Percentiles rank a stretch among this genome's conserved stretches.
Evolutionary conservation across 2,329 filamentous ascomycete species (phyloP).

Genomic region (Mycosphaerelloides madeirae): DNA sequence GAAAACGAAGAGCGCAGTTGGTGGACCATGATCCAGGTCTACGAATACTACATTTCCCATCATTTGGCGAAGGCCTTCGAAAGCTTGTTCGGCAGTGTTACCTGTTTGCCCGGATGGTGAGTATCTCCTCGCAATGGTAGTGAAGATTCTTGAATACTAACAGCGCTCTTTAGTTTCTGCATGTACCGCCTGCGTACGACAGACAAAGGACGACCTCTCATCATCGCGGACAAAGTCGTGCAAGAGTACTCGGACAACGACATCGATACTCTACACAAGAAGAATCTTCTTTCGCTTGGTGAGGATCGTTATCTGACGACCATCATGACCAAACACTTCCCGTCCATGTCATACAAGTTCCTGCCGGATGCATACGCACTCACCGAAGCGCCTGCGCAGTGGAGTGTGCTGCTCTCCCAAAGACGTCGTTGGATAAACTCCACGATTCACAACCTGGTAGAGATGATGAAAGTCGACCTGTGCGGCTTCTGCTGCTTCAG

Average conservation of each 20-base stretch:
- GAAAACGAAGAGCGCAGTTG: constrained; percentile 91
- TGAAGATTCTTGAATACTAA: constrained; percentile 21
- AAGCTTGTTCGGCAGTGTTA: constrained; percentile 94
- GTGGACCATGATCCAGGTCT: constrained; percentile 98
- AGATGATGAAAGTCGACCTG: constrained; percentile 85
- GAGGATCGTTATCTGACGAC: constrained; percentile 97
- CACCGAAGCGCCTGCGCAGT: constrained; percentile 89
- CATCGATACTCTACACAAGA: constrained; percentile 89
- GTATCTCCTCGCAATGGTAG: constrained; percentile 36
- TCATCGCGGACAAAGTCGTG: constrained; percentile 86
- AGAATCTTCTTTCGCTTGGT: constrained; percentile 88
- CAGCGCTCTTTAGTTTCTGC: constrained; percentile 78
- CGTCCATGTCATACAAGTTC: constrained; percentile 93
- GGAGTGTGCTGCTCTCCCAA: constrained; percentile 92
- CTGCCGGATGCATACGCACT: constrained; percentile 86
- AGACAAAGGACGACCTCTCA: constrained; percentile 88
- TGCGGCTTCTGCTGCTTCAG: constrained; percentile 99
- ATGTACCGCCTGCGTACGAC: constrained; percentile 96
- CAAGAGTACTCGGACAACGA: constrained; percentile 81
- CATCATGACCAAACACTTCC: constrained; percentile 97
- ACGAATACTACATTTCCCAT: constrained; percentile 99
- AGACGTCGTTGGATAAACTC: constrained; percentile 99
- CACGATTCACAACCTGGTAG: constrained; percentile 91
- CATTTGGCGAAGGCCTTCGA: constrained; percentile 92
- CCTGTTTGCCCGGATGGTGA: constrained; percentile 97